phyloP scores from a whole-genome alignment of 176 grass and related monocot species.

The Themeda triandra region DNA sequence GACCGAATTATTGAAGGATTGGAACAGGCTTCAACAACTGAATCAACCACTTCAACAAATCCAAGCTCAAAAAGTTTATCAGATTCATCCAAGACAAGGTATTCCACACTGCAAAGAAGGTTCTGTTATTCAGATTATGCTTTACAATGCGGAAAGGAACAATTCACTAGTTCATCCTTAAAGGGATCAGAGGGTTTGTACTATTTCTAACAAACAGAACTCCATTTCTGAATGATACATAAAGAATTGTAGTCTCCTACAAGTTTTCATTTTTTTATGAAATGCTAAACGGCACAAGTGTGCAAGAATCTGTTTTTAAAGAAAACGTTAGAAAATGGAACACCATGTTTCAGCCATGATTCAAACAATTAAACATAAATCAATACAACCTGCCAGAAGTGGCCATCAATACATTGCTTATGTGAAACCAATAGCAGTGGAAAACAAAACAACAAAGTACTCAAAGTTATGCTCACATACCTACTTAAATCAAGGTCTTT shows the following conservation, averaged over 20 bases:
- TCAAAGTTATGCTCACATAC: conserved; percentile 37
- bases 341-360: neutral
- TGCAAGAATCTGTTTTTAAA: too few species aligned
- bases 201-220: conserved; percentile 1
- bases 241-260: neutral
- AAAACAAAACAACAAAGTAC: neutral
- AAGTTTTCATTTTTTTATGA: neutral
- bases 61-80: conserved; percentile 98
- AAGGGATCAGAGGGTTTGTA: neutral
- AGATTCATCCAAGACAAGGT: conserved; percentile 95
- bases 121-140: neutral
- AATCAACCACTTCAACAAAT: conserved; percentile 89
- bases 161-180: neutral
- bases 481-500: conserved; percentile 88
- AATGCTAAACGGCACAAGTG: too few species aligned
- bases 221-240: neutral
- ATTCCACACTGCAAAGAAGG: conserved; percentile 72
- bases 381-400: neutral
- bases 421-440: neutral
- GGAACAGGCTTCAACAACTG: conserved; percentile 75
- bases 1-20: conserved; percentile 79
- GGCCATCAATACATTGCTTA: neutral
- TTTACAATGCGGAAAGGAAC: conserved; percentile 3
- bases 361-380: conserved; percentile 5
- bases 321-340: neutral